A percentile compares a stretch with the other conserved stretches of the same genome.
Evolutionary conservation across 352 stramenopile genomes (phyloP).

Genomic region (Globisporangium perplexum): DNA sequence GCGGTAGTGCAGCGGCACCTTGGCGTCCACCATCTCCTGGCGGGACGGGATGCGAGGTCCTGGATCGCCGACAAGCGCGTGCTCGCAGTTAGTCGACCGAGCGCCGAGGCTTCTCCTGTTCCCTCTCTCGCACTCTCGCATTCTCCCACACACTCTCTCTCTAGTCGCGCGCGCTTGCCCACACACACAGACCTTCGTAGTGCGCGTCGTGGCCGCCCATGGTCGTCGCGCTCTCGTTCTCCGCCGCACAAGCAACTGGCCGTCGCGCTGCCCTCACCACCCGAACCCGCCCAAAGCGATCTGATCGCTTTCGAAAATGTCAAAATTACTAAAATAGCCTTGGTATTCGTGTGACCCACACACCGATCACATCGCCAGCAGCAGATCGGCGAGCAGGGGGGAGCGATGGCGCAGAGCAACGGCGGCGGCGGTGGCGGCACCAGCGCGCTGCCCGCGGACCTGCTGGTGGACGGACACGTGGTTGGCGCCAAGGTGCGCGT

Average conservation of each 20-base stretch:
- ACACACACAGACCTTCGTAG: constrained; percentile 49
- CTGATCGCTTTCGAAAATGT: background rate
- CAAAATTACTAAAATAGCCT: background rate
- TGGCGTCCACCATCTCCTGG: constrained; percentile 92
- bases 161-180: background rate
- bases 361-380: background rate
- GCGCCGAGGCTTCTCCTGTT: too few species aligned
- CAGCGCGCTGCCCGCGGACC: constrained; percentile 38
- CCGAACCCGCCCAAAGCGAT: background rate
- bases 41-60: constrained; percentile 69
- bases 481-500: constrained; percentile 65
- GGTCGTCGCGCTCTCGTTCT: constrained; percentile 25
- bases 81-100: background rate
- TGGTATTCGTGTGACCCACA: background rate
- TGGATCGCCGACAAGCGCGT: constrained; percentile 12
- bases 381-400: background rate
- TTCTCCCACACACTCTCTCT: too few species aligned
- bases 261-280: constrained; percentile 2
- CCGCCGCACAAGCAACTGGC: constrained; percentile 19
- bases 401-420: constrained; percentile 15
- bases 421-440: constrained; percentile 1
- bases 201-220: constrained; percentile 57
- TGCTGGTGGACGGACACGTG: constrained; percentile 53
- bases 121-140: too few species aligned
- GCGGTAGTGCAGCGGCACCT: constrained; percentile 92